A percentile compares a stretch with the other conserved stretches of the same genome.
These are phyloP conservation scores for Hypholoma sublateritium DNA, from an alignment of 768 basidiomycete species.

Conservation along the genomic window DNA sequence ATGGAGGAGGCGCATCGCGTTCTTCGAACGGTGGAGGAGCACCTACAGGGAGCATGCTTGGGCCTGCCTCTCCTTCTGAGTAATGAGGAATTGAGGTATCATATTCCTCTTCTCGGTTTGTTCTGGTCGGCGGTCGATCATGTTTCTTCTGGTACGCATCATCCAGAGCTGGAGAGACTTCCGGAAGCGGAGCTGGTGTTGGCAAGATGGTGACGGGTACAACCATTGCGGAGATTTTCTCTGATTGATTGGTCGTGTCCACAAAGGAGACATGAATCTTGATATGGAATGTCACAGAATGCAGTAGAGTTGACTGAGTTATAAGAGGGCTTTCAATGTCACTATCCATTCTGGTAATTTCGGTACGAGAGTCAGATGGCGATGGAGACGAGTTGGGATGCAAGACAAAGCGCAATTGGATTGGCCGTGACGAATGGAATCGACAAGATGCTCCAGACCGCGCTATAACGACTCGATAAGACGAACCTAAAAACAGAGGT, in stretches of 20 bases:
- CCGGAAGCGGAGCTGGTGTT: conserved; percentile 75
- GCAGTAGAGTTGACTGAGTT: conserved; percentile 80
- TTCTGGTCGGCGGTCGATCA: conserved; percentile 73
- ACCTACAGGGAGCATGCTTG: conserved; percentile 60
- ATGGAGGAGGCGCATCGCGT: conserved; percentile 77
- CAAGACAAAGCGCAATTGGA: conserved; percentile 79
- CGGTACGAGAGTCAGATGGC: conserved; percentile 48
- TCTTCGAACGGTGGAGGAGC: conserved; percentile 88
- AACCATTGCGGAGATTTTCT: conserved; percentile 59
- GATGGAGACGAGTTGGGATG: conserved; percentile 57
- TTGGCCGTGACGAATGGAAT: conserved; percentile 74
- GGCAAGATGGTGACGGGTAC: conserved; percentile 76
- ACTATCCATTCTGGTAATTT: conserved; percentile 48
- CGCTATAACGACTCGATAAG: conserved; percentile 61
- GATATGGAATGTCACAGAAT: conserved; percentile 78
- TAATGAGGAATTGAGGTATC: conserved; percentile 65
- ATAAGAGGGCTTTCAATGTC: conserved; percentile 73
- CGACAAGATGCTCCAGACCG: conserved; percentile 91
- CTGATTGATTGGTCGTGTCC: conserved; percentile 64
- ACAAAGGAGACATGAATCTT: conserved; percentile 77
- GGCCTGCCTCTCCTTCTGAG: conserved; percentile 72
- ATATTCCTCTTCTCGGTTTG: conserved; percentile 65
- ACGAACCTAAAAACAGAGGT: conserved; percentile 38
- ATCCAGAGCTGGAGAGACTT: conserved; percentile 71
- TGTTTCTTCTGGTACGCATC: conserved; percentile 87